Evolutionary conservation across 2,329 filamentous ascomycete species (phyloP), one percentile per base, ranked within the genome.

Genomic region (Fusarium anthophilum): DNA sequence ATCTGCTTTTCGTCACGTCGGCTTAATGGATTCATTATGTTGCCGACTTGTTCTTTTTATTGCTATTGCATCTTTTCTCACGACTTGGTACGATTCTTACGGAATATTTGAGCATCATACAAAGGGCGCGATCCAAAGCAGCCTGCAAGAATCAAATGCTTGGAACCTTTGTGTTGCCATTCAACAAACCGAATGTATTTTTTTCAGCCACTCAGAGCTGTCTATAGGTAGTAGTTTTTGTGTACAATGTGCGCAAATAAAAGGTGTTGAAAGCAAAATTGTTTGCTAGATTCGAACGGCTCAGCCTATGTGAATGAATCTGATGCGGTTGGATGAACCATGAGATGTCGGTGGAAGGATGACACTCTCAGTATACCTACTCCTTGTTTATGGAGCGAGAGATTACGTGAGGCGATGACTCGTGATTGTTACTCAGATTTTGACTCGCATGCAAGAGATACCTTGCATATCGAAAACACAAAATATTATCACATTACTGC

Each of bases 1-100:
- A 63, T 57, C 59, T 77, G 61, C 59, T 75, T 74, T 69, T 57
- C 67, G 68, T 76, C 62, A 50, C 66, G 66, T 67, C 63, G 74
- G 69, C 53, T 77, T 79, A 79, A 79, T 79, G 74, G 68, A 70
- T 68, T 65, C 60, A 66, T 76, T 76, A 75, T 60, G 63, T 48
- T 61, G 69, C 61, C 67, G 64, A 57, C 51, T 51, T 63, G 39
- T 53, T 62, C 35, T 38, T 58, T 26, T 48, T 60, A 18, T 70
- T 64, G 62, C 63, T 65, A 70, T 54, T 41, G 64, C 66, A 66
- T 68, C 38, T 69, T 75, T 69, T 74, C 47, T 76, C 64, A 77
- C 66, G 76, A 77, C 66, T 73, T 70, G 54, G 71, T 67, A 78
- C 65, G 76, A 78, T 66, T 72, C 60, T 72, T 37, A 75, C 50